These are phyloP conservation scores for Magnusiomyces tetraspermus DNA, from an alignment of 1,139 yeast genomes.

Conservation along the genomic window DNA sequence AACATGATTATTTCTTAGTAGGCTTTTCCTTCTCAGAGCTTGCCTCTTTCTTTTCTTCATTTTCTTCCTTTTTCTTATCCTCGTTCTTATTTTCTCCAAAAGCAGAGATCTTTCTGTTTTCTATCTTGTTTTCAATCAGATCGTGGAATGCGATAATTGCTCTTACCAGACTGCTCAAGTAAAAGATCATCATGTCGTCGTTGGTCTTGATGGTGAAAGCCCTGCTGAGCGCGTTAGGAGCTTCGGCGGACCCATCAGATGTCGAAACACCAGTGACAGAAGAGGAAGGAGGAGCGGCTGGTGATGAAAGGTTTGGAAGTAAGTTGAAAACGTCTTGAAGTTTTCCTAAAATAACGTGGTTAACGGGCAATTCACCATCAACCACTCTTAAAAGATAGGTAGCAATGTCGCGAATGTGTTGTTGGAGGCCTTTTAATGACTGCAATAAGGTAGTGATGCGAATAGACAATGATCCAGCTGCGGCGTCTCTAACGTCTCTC, in stretches of 20 bases:
- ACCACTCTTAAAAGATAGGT: slow-evolving; percentile 69
- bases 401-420: slow-evolving; percentile 71
- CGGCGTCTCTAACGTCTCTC: slow-evolving; percentile 92
- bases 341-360: slow-evolving; percentile 84
- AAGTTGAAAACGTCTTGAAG: slow-evolving; percentile 91
- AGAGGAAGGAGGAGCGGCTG: slow-evolving; percentile 20
- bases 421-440: slow-evolving; percentile 77
- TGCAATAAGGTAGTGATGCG: slow-evolving; percentile 82
- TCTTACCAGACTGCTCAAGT: slow-evolving; percentile 80
- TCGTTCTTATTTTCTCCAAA: slow-evolving; percentile 14
- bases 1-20: too few species aligned
- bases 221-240: slow-evolving; percentile 42
- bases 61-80: not conserved
- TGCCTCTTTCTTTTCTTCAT: slow-evolving; percentile 4
- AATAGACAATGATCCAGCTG: slow-evolving; percentile 88
- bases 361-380: slow-evolving; percentile 65
- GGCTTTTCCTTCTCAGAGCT: not conserved
- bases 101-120: slow-evolving; percentile 37
- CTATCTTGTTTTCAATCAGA: slow-evolving; percentile 88
- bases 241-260: slow-evolving; percentile 22
- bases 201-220: slow-evolving; percentile 90
- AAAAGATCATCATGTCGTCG: slow-evolving; percentile 90
- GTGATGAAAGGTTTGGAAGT: slow-evolving; percentile 67
- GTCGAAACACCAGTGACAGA: slow-evolving; percentile 14
- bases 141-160: slow-evolving; percentile 96